Conservation (phyloP, 2,329 filamentous ascomycete genomes). For the Colletotrichum simmondsii region DNA sequence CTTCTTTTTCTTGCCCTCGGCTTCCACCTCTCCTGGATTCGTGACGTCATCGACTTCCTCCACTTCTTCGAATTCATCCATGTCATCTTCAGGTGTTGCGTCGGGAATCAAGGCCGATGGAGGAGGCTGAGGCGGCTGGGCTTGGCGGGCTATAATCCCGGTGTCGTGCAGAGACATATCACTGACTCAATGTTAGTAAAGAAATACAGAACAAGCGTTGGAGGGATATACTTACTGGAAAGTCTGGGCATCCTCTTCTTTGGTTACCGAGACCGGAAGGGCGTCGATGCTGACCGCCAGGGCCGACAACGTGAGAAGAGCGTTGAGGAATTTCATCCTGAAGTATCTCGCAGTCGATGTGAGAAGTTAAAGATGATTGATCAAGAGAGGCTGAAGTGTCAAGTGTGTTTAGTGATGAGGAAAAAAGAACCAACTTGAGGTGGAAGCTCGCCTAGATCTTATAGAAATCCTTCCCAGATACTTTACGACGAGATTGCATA, state of each 20-base stretch:
- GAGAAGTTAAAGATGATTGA: neutral
- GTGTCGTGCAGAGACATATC: slow-evolving; percentile 17
- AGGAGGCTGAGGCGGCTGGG: slow-evolving; percentile 9
- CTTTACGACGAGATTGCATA: neutral
- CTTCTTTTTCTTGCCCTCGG: slow-evolving; percentile 29
- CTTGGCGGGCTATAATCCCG: slow-evolving; percentile 1
- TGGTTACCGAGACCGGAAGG: slow-evolving; percentile 23
- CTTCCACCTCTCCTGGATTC: slow-evolving; percentile 11
- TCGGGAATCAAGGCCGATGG: neutral
- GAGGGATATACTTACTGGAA: neutral
- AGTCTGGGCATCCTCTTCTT: slow-evolving; percentile 4
- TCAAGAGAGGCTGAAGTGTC: neutral
- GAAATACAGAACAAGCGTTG: fast-evolving
- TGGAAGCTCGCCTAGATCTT: neutral
- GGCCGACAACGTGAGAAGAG: slow-evolving; percentile 23
- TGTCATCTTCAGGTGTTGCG: neutral
- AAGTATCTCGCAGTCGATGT: neutral
- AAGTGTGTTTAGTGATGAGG: slow-evolving; percentile 6
- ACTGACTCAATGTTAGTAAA: neutral
- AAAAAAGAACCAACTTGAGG: neutral
- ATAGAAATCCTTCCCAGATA: neutral
- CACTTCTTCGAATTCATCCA: slow-evolving; percentile 12
- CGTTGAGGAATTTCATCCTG: slow-evolving; percentile 27
- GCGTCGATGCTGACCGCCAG: slow-evolving; percentile 33
- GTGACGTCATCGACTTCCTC: neutral